Evolutionary conservation across 768 basidiomycete genomes (phyloP).

Genomic region (Trametes gibbosa): DNA sequence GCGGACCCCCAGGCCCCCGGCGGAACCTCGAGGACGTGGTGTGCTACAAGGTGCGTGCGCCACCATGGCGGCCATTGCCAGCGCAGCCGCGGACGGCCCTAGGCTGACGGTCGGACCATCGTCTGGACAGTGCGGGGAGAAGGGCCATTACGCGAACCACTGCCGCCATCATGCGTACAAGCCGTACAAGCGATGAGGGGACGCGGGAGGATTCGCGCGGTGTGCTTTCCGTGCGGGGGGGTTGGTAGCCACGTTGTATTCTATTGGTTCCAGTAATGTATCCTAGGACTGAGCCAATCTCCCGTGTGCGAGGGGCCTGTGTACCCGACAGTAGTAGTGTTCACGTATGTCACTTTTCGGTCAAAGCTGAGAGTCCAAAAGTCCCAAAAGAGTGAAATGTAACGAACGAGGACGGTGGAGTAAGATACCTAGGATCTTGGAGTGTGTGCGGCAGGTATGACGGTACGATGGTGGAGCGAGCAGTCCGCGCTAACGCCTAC

Average conservation of each 20-base stretch:
- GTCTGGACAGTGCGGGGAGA: conserved; percentile 71
- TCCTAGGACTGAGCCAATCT: background rate
- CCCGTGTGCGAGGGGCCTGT: no score
- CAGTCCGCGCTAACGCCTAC: background rate
- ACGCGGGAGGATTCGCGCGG: background rate
- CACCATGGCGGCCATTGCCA: background rate
- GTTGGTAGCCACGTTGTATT: background rate
- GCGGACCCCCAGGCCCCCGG: conserved; percentile 42
- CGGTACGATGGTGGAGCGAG: background rate
- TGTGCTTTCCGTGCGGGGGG: background rate
- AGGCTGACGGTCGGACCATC: background rate
- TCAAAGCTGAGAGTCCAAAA: background rate
- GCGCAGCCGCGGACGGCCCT: background rate
- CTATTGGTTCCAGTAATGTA: background rate
- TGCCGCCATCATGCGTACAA: conserved; percentile 82
- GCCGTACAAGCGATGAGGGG: conserved; percentile 19
- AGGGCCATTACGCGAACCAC: conserved; percentile 94
- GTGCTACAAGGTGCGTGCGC: conserved; percentile 72
- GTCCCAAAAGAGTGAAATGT: no score
- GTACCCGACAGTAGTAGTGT: no score
- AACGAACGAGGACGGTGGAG: background rate
- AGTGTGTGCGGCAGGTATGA: no score
- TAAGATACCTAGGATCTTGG: background rate
- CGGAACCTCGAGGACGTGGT: conserved; percentile 81
- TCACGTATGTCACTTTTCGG: background rate